Conservation (phyloP, 2,329 filamentous ascomycete species). For the Neurospora sp. region DNA sequence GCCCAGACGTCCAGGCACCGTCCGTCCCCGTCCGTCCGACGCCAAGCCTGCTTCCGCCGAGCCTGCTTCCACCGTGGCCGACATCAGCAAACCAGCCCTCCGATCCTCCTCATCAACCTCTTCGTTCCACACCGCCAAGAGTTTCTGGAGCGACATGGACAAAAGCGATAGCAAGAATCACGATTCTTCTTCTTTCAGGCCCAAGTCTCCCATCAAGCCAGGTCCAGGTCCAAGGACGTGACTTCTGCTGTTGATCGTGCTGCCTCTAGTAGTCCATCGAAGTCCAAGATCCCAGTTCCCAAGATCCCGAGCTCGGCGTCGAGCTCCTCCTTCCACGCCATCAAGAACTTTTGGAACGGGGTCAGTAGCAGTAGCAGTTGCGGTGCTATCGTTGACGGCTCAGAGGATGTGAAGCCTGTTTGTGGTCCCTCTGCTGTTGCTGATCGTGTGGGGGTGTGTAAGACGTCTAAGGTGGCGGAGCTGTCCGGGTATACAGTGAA, state of each 20-base stretch:
- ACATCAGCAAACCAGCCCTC: not conserved
- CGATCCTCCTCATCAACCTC: not conserved
- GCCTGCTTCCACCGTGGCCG: not conserved
- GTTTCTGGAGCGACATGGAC: not conserved
- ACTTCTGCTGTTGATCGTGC: not conserved
- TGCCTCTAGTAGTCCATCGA: not conserved
- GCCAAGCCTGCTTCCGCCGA: not conserved
- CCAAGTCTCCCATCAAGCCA: not conserved
- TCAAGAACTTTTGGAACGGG: not conserved
- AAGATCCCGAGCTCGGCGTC: not conserved
- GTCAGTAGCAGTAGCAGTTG: not conserved
- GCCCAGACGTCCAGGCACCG: not conserved
- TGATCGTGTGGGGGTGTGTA: rapidly evolving
- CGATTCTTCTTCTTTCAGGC: not conserved
- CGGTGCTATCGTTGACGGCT: not conserved
- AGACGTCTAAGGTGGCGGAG: not conserved
- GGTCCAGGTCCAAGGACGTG: rapidly evolving
- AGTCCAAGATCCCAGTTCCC: not conserved
- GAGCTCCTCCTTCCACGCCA: not conserved
- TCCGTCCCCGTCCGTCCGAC: rapidly evolving
- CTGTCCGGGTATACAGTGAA: not conserved
- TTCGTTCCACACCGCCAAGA: not conserved
- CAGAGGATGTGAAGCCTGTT: rapidly evolving
- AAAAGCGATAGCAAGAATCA: not conserved
- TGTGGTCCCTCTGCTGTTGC: not conserved